Conservation (phyloP, 2,329 filamentous ascomycete species). For the Remersonia thermophila region DNA sequence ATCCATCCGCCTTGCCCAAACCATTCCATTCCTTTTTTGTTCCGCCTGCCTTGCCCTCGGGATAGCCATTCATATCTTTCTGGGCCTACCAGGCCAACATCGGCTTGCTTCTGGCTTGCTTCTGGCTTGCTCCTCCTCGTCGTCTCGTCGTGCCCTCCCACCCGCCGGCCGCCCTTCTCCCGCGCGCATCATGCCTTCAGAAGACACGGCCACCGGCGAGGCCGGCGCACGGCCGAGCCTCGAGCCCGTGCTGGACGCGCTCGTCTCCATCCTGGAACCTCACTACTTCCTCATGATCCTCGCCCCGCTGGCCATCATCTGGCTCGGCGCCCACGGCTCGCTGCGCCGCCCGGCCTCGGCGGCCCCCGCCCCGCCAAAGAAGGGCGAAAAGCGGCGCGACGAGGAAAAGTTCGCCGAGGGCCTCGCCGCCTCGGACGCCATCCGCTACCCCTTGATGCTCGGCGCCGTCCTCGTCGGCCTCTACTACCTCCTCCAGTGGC, state of each 20-base stretch:
- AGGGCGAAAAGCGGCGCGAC: slow-evolving; percentile 33
- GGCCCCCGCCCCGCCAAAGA: slow-evolving; percentile 39
- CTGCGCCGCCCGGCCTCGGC: slow-evolving; percentile 75
- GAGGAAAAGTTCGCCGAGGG: slow-evolving; percentile 46
- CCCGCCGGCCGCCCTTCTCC: no score
- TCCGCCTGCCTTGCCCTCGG: no score
- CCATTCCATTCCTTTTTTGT: no score
- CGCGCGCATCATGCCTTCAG: slow-evolving; percentile 10
- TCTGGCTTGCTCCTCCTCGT: no score
- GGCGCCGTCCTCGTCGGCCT: slow-evolving; percentile 57
- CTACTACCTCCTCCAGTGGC: slow-evolving; percentile 82
- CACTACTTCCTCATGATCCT: slow-evolving; percentile 37
- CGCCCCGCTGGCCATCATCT: slow-evolving; percentile 72
- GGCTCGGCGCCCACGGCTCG: slow-evolving; percentile 72
- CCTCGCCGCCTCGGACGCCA: slow-evolving; percentile 63
- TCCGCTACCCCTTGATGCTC: slow-evolving; percentile 72
- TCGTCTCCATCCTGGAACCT: slow-evolving; percentile 12
- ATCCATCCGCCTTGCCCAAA: no score
- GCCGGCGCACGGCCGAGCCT: slow-evolving; percentile 1
- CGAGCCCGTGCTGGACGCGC: background rate
- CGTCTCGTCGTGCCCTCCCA: no score
- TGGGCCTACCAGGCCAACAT: no score
- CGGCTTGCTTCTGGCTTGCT: no score
- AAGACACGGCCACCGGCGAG: slow-evolving; percentile 1
- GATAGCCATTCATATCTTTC: no score